A percentile compares a stretch with the other conserved stretches of the same genome.
Conservation (phyloP, 1,139 yeast species). For the Casaregolazyma suthepensis region DNA sequence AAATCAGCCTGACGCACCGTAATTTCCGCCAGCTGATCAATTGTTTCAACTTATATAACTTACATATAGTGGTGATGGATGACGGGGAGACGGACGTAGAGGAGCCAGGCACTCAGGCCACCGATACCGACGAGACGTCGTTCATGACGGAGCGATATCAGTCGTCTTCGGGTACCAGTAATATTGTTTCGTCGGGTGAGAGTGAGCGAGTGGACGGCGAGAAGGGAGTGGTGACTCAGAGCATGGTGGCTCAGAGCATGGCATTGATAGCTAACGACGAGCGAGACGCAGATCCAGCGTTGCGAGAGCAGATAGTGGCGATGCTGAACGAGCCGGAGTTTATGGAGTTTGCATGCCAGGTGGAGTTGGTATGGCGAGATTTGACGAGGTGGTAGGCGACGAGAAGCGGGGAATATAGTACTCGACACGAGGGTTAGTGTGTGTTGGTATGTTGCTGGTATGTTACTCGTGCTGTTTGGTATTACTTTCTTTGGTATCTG, state of each 20-base stretch:
- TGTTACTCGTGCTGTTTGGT: no score
- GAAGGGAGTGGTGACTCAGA: neutral
- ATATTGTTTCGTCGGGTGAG: neutral
- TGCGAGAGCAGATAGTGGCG: neutral
- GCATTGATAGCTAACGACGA: neutral
- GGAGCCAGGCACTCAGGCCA: neutral
- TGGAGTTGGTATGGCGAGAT: constrained; percentile 3
- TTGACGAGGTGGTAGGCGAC: neutral
- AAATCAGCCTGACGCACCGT: neutral
- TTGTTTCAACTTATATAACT: neutral
- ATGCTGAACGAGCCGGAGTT: constrained; percentile 3
- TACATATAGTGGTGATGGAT: neutral
- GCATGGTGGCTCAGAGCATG: neutral
- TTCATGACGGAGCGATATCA: neutral
- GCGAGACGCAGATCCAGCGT: neutral
- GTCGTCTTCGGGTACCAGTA: neutral
- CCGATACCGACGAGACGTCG: neutral
- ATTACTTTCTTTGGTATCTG: no score
- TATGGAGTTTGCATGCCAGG: neutral
- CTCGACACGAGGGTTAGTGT: no score
- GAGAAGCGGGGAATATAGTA: no score
- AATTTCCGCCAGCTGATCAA: neutral
- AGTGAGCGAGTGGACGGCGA: neutral
- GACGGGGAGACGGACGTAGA: neutral
- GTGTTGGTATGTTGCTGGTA: neutral